Percentiles rank a stretch among this genome's conserved stretches.
Conservation (phyloP, 2,329 filamentous ascomycete species). For the Penicillium frequentans region DNA sequence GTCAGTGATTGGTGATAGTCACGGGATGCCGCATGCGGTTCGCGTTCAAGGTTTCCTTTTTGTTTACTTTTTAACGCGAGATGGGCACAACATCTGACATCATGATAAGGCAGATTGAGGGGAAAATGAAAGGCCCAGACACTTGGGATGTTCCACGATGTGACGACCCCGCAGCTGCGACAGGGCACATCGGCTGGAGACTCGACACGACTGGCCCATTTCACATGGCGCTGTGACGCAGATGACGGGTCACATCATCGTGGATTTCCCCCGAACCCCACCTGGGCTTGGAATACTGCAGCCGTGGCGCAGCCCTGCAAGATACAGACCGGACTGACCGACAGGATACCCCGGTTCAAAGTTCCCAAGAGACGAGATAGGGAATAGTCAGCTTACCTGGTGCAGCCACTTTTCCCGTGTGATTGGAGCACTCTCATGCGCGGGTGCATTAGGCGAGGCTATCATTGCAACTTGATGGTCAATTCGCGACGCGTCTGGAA, state of each 20-base stretch:
- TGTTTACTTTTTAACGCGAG: slow-evolving; percentile 22
- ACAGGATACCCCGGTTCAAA: slow-evolving; percentile 7
- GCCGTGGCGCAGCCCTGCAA: slow-evolving; percentile 12
- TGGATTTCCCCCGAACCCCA: slow-evolving; percentile 15
- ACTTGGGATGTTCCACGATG: slow-evolving; percentile 9
- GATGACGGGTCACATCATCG: slow-evolving; percentile 25
- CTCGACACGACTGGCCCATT: slow-evolving; percentile 18
- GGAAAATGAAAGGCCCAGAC: slow-evolving; percentile 9
- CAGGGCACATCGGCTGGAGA: slow-evolving; percentile 15
- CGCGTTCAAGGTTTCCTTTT: slow-evolving; percentile 18
- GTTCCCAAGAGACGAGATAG: neutral
- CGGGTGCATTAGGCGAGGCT: slow-evolving; percentile 9
- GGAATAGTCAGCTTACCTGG: slow-evolving; percentile 2
- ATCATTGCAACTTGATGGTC: neutral
- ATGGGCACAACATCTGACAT: slow-evolving; percentile 17
- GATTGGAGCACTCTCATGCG: slow-evolving; percentile 11
- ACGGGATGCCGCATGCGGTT: slow-evolving; percentile 27
- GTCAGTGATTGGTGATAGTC: slow-evolving; percentile 18
- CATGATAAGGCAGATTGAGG: slow-evolving; percentile 10
- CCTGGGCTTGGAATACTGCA: slow-evolving; percentile 7
- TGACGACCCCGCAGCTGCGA: slow-evolving; percentile 27
- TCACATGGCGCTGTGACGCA: slow-evolving; percentile 26
- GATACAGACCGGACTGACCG: slow-evolving; percentile 16
- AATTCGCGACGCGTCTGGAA: neutral
- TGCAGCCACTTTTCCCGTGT: slow-evolving; percentile 10